Evolutionary conservation across 2,329 filamentous ascomycete species (phyloP), one percentile per base, ranked within the genome.

Genomic region (Penicillium thymicola): DNA sequence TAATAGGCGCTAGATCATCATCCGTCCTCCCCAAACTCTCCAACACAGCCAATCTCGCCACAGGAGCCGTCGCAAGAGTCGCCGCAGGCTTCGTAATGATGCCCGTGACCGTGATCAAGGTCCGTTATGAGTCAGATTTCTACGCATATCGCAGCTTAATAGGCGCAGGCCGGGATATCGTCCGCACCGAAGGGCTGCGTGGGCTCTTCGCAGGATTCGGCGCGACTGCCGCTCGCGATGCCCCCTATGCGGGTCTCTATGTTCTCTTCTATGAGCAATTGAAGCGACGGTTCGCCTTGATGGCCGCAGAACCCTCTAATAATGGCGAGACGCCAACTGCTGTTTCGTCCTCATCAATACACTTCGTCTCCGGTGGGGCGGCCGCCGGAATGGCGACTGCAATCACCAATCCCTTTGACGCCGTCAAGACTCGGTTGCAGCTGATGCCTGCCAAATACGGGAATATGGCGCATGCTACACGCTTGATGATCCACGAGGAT

Each of bases 201-300:
- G 94, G 93, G 0, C 95, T 99, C 75, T 97, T 97, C 68, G 85
- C 89, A 0, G 94, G 94, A 1, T 96, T 96, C 69, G 94, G 94
- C 41, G 94, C 93, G 1, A 99, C 94, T 0, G 91, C 94, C 0
- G 85, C 96, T 28, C 84, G 94, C 44, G 94, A 99, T 74, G 94
- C 92, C n/a, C 94, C 94, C 0, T 97, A 97, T 71, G 94, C 94
- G 0, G 94, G 94, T 0, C 80, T 97, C 16, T 99, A 99, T 70
- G 91, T 99, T 0, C 79, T 97, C 8, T 89, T 96, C 65, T 99
- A 99, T 75, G 94, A 99, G 76, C 74, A 78, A 50, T 61, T 71
- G 21, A 78, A 78, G 54, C 70, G 71, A 7, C 65, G 60, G 4
- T 59, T 78, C 9, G 64, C 70, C 0, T 55, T 63, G 11, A 43